Percentiles rank a stretch among this genome's conserved stretches.
Evolutionary conservation across 352 stramenopile species (phyloP).

Genomic region (Phytophthora ramorum): DNA sequence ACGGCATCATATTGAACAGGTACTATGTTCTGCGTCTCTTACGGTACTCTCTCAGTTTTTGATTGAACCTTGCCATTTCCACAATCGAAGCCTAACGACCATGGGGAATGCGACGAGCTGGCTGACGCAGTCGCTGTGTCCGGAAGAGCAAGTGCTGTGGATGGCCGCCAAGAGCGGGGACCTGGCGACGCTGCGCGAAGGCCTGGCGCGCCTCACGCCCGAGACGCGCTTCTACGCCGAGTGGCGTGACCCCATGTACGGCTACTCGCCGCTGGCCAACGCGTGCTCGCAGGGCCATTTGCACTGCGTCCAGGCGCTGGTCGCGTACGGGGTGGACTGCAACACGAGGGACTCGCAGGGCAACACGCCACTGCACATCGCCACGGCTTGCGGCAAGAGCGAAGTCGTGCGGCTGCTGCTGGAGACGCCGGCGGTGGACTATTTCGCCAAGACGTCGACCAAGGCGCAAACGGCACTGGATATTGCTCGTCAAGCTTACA

Average conservation of each 20-base stretch:
- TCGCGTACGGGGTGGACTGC: constrained; percentile 59
- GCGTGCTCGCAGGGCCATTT: constrained; percentile 68
- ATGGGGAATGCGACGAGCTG: constrained; percentile 86
- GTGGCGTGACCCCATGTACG: constrained; percentile 69
- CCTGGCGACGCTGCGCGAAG: constrained; percentile 50
- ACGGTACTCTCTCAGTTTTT: constrained; percentile 7
- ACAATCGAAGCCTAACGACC: background rate
- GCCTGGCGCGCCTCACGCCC: constrained; percentile 58
- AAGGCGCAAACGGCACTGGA: constrained; percentile 77
- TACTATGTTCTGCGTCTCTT: background rate
- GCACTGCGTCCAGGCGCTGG: constrained; percentile 64
- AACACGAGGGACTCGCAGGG: constrained; percentile 69
- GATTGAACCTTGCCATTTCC: constrained; percentile 12
- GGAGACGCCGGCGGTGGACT: constrained; percentile 55
- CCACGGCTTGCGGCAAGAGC: constrained; percentile 60
- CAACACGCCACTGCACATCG: constrained; percentile 74
- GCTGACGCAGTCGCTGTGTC: constrained; percentile 74
- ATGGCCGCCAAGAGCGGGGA: constrained; percentile 79
- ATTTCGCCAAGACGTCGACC: constrained; percentile 54
- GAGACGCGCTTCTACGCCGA: constrained; percentile 73
- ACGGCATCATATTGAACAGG: background rate
- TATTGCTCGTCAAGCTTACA: constrained; percentile 69
- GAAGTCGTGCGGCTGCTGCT: constrained; percentile 77
- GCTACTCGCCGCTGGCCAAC: constrained; percentile 72
- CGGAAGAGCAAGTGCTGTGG: constrained; percentile 81